Percentiles rank a stretch among this genome's conserved stretches.
Evolutionary conservation across 2,329 filamentous ascomycete species (phyloP).

Genomic region (Fusarium sp.): DNA sequence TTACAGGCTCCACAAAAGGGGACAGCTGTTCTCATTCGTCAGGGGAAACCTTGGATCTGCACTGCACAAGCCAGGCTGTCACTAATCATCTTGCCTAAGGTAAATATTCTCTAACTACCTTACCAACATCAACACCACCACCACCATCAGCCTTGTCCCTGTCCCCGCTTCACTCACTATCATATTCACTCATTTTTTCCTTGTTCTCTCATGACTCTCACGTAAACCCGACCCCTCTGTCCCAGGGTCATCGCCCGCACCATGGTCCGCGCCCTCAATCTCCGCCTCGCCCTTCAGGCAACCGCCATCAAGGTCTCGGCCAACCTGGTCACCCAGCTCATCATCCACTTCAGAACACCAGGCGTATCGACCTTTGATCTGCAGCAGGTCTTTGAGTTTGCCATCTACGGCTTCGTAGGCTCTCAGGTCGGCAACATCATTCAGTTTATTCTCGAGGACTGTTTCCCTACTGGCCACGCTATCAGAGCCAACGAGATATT

Average conservation of each 20-base stretch:
- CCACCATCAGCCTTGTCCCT: conserved; percentile 4
- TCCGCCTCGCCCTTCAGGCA: conserved; percentile 46
- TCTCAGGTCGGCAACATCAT: conserved; percentile 52
- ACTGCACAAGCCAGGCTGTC: conserved; percentile 36
- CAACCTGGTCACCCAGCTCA: conserved; percentile 47
- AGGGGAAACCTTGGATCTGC: conserved; percentile 9
- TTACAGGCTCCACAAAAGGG: conserved; percentile 32
- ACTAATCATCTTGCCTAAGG: conserved; percentile 26
- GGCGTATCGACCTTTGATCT: conserved; percentile 41
- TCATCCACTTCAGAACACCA: conserved; percentile 36
- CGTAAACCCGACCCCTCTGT: not conserved
- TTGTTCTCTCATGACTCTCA: conserved; percentile 15
- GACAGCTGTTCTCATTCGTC: conserved; percentile 35
- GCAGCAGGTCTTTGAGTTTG: conserved; percentile 52
- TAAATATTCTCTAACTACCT: too few species aligned
- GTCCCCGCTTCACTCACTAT: not conserved
- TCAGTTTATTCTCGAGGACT: conserved; percentile 50
- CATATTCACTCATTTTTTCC: not conserved
- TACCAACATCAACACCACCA: not conserved
- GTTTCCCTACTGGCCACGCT: conserved; percentile 47
- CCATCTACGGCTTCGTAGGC: conserved; percentile 49
- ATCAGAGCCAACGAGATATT: conserved; percentile 34
- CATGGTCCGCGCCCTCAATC: conserved; percentile 45
- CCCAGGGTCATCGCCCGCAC: conserved; percentile 5
- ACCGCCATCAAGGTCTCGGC: conserved; percentile 47